Percentiles rank a stretch among this genome's conserved stretches.
These are phyloP conservation scores for Incumbomyces delicatus DNA, from an alignment of 2,329 filamentous ascomycete species.

Conservation along the genomic window DNA sequence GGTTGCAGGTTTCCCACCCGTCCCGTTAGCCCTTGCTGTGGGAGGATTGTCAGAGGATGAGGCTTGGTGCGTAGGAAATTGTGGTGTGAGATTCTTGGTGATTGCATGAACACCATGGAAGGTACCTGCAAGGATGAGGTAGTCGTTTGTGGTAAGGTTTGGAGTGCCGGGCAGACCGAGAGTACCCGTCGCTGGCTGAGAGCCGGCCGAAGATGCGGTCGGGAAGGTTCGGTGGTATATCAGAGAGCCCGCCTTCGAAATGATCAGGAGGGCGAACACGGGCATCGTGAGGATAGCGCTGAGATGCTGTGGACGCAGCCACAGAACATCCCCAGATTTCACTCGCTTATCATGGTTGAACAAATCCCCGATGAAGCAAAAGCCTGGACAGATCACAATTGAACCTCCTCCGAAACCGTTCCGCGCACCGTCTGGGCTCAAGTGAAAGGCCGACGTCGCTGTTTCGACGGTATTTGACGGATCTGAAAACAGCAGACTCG, in stretches of 20 bases:
- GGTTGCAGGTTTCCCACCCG: conserved; percentile 8
- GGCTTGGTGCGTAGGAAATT: conserved; percentile 25
- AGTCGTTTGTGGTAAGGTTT: conserved; percentile 89
- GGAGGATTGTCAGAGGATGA: conserved; percentile 25
- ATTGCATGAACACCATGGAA: conserved; percentile 79
- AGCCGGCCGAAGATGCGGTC: conserved; percentile 48
- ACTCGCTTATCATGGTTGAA: background rate
- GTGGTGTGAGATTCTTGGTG: conserved; percentile 44
- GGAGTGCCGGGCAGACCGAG: conserved; percentile 49
- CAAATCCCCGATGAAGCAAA: background rate
- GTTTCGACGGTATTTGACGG: no score
- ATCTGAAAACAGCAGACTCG: no score
- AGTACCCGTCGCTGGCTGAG: conserved; percentile 42
- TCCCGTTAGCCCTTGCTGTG: conserved; percentile 17
- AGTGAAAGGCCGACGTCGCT: no score
- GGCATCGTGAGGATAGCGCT: conserved; percentile 42
- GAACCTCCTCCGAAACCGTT: no score
- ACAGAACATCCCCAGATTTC: background rate
- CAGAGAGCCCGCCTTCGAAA: conserved; percentile 95
- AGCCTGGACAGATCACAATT: background rate
- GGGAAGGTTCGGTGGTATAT: conserved; percentile 89
- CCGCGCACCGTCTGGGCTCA: no score
- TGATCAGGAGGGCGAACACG: conserved; percentile 89
- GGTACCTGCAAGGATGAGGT: conserved; percentile 89
- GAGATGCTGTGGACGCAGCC: background rate